phyloP scores from a whole-genome alignment of 1,284 basidiomycete species.

The Cryptococcus jaspeensis region DNA sequence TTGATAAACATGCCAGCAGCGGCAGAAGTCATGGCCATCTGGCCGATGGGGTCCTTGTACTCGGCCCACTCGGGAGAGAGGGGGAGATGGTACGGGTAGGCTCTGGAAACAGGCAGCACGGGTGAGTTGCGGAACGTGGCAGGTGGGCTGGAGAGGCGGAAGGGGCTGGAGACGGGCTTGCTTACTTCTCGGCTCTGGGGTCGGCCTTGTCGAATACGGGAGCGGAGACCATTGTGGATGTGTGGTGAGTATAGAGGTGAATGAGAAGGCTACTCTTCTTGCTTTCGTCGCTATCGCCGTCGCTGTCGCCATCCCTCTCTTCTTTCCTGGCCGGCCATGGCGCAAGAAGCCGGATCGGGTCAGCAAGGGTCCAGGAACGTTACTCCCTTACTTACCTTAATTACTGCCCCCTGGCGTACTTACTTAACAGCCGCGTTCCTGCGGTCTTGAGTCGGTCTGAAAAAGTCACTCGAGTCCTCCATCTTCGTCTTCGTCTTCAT shows the following conservation, averaged over 20 bases:
- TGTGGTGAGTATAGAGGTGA: background rate
- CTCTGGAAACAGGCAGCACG: constrained; percentile 18
- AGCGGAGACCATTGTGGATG: constrained; percentile 33
- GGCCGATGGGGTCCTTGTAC: constrained; percentile 39
- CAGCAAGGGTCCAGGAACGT: no score
- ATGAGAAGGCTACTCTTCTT: background rate
- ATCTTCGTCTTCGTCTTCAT: background rate
- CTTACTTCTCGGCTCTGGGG: constrained; percentile 43
- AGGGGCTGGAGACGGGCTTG: constrained; percentile 2
- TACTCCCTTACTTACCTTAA: background rate
- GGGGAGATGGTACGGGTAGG: constrained; percentile 45
- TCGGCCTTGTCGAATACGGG: constrained; percentile 47
- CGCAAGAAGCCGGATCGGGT: background rate
- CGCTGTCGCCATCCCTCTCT: background rate
- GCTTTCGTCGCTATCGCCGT: background rate
- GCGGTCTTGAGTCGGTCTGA: background rate
- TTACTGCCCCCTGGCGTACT: no score
- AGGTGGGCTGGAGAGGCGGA: background rate
- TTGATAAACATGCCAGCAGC: constrained; percentile 50
- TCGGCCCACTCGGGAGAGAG: constrained; percentile 40
- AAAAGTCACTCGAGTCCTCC: background rate
- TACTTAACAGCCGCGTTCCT: no score
- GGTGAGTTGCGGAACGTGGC: background rate
- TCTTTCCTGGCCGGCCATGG: no score
- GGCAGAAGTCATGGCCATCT: constrained; percentile 42